phyloP scores from a whole-genome alignment of 2,329 filamentous ascomycete species.

The Grosmannia clavigera region DNA sequence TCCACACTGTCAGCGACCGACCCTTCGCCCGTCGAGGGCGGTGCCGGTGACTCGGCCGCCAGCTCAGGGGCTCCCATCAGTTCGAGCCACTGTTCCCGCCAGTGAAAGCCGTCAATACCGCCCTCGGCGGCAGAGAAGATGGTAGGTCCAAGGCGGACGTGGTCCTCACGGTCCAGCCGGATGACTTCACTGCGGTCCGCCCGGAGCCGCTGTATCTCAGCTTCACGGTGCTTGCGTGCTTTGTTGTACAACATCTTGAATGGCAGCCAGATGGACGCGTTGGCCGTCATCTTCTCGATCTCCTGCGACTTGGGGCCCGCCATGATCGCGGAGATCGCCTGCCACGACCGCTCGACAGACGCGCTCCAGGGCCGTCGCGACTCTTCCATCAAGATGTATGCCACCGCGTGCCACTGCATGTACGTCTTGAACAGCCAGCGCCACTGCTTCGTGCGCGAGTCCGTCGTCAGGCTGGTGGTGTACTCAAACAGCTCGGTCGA shows the following conservation, averaged over 20 bases:
- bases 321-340: conserved; percentile 18
- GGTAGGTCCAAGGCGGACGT: conserved; percentile 28
- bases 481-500: conserved; percentile 45
- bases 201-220: conserved; percentile 36
- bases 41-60: conserved; percentile 4
- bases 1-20: neutral
- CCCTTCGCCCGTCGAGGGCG: neutral
- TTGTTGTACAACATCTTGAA: conserved; percentile 41
- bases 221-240: conserved; percentile 37
- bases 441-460: conserved; percentile 35
- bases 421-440: conserved; percentile 49
- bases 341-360: conserved; percentile 18
- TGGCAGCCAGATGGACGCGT: conserved; percentile 39
- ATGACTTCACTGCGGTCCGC: conserved; percentile 35
- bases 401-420: conserved; percentile 46
- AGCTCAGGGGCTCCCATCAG: conserved; percentile 25
- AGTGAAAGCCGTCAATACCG: conserved; percentile 31
- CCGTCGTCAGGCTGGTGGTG: conserved; percentile 39
- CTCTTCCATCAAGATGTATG: conserved; percentile 41
- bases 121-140: conserved; percentile 36
- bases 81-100: conserved; percentile 39
- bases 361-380: conserved; percentile 28
- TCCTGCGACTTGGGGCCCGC: conserved; percentile 22
- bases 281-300: conserved; percentile 30
- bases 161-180: conserved; percentile 36